Base-by-base conservation (phyloP, 352 stramenopile genomes). In the Discostella stelligera region DNA sequence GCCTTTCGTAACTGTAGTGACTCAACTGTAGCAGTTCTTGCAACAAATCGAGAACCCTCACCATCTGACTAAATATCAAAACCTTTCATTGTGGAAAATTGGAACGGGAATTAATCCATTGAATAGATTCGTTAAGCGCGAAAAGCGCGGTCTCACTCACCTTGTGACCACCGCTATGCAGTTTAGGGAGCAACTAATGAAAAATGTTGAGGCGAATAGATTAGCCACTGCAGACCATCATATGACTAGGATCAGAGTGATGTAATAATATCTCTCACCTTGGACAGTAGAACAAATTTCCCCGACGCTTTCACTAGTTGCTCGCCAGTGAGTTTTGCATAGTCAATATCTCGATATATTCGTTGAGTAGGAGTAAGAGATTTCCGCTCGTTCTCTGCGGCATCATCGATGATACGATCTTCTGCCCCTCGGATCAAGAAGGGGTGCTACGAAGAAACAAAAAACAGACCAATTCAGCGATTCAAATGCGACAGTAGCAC, bases 11-110 rank as follows among this genome's bases (percentile, higher is more conserved):
- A 64, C 89, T 89, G 85, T 98, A 98, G 8, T 94, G 90, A 11
- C 88, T 92, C 25, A 94, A 74, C 50, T 91, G 84, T 8, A 91
- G 96, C 50, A 96, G 97, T 82, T 99, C 97, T 83, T 99, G 95
- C 30, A 99, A 76, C 55, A 99, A 96, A 87, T 99, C 97, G 20
- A 99, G 85, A 16, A 97, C 92, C 14, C 88, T 79, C 1, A 95
- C 94, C 93, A 96, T 96, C 88, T 99, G 98, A n/a, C 96, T 99
- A 75, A 99, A 99, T 72, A 99, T 98, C 14, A 99, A 87, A 67
- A 90, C 72, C 72, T 77, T 14, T 0, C 60, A 27, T 41, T 61
- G 21, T 23, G 23, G 55, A 64, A 62, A 10, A 65, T 46, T 21
- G 93, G 97, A 60, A 98, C 97, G 59, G 98, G 96, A n/a, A n/a